Evolutionary conservation across 179 eudicot genomes (phyloP).

Genomic region (Pouteria campechiana): DNA sequence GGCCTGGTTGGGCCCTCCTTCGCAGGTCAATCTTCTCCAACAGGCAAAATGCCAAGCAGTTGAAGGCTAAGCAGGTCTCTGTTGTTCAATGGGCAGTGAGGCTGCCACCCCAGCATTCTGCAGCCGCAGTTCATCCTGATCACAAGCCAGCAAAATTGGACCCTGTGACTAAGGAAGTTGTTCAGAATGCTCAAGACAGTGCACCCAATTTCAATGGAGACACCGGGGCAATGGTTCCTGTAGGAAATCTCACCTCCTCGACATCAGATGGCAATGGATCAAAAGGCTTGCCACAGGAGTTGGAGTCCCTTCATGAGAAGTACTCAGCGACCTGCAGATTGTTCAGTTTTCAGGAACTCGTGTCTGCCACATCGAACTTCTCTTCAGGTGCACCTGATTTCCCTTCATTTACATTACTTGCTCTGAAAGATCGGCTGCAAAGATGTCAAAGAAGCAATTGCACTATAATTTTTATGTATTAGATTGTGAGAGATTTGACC

Average conservation of each 20-base stretch:
- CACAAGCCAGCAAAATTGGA: slow-evolving; percentile 11
- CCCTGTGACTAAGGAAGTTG: no score
- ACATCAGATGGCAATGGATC: slow-evolving; percentile 13
- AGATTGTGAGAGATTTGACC: no score
- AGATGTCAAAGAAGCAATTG: no score
- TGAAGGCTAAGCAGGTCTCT: slow-evolving; percentile 14
- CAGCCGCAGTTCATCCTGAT: slow-evolving; percentile 30
- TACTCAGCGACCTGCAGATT: slow-evolving; percentile 40
- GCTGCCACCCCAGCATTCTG: slow-evolving; percentile 14
- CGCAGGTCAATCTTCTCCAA: slow-evolving; percentile 23
- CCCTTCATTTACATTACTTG: no score
- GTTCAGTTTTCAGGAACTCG: slow-evolving; percentile 30
- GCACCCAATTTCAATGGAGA: slow-evolving; percentile 11
- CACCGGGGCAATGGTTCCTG: slow-evolving; percentile 20
- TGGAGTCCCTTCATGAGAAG: slow-evolving; percentile 24
- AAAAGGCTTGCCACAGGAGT: slow-evolving; percentile 15
- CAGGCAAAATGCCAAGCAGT: slow-evolving; percentile 9
- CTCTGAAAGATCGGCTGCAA: no score
- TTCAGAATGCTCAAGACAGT: slow-evolving; percentile 11
- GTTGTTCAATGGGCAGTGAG: slow-evolving; percentile 17
- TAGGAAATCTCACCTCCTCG: slow-evolving; percentile 8
- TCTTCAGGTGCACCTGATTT: no score
- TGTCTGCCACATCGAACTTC: slow-evolving; percentile 31
- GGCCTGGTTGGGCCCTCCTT: slow-evolving; percentile 26
- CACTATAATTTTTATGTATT: no score